A percentile compares a stretch with the other conserved stretches of the same genome.
Conservation (phyloP, 768 basidiomycete species). For the Clitopilus hobsonii region DNA sequence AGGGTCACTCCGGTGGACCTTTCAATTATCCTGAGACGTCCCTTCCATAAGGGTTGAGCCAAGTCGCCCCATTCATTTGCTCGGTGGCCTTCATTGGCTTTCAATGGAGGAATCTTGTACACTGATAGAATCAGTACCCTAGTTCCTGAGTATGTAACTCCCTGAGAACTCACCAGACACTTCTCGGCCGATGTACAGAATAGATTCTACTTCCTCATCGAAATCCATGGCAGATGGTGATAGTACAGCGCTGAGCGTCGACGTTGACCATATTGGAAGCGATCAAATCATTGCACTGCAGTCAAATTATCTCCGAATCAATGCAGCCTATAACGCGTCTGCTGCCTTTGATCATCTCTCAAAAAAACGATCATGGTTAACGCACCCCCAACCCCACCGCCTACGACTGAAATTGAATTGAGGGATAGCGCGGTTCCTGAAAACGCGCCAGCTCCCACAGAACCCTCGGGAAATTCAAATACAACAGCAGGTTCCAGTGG, state of each 20-base stretch:
- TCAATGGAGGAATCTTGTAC: constrained; percentile 87
- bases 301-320: neutral
- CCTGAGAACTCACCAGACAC: constrained; percentile 61
- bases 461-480: neutral
- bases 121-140: constrained; percentile 40
- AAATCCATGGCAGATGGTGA: constrained; percentile 38
- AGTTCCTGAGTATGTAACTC: constrained; percentile 3
- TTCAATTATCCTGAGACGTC: constrained; percentile 82
- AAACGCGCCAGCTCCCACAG: constrained; percentile 10
- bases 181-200: constrained; percentile 87
- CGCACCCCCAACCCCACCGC: constrained; percentile 62
- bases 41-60: constrained; percentile 83
- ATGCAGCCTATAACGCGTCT: too few species aligned
- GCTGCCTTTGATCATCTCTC: neutral
- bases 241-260: too few species aligned
- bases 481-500: constrained; percentile 10
- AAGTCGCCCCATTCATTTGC: constrained; percentile 93
- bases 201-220: constrained; percentile 83
- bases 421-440: constrained; percentile 38
- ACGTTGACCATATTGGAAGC: neutral
- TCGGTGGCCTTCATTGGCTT: constrained; percentile 82
- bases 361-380: constrained; percentile 39
- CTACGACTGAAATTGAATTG: constrained; percentile 51
- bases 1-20: constrained; percentile 62
- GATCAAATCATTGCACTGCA: neutral